Percentiles rank a stretch among this genome's conserved stretches.
Conservation (phyloP, 371 early-diverging fungal genomes). For the Mortierella sp. region DNA sequence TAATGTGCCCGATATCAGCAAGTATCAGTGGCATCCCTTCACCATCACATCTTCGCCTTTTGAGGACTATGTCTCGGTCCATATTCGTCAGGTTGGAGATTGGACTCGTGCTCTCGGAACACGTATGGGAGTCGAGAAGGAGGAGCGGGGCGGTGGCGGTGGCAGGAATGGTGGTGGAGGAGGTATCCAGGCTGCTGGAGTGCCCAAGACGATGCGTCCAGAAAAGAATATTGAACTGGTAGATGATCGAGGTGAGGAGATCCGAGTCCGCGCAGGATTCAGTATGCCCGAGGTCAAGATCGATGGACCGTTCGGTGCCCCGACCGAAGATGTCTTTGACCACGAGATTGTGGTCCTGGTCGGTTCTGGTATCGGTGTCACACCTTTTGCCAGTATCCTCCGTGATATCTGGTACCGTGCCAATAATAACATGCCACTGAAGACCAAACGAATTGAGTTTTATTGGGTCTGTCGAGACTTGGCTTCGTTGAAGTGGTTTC, state of each 20-base stretch:
- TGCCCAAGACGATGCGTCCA: not conserved
- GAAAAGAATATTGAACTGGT: constrained; percentile 38
- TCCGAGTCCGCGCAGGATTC: constrained; percentile 39
- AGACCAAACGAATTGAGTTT: constrained; percentile 69
- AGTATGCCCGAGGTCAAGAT: constrained; percentile 72
- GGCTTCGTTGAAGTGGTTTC: constrained; percentile 79
- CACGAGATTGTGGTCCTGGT: constrained; percentile 83
- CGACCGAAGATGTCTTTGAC: constrained; percentile 87
- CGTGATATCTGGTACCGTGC: constrained; percentile 75
- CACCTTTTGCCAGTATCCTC: constrained; percentile 79
- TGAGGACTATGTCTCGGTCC: constrained; percentile 81
- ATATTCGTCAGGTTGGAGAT: constrained; percentile 84
- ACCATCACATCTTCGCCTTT: constrained; percentile 88
- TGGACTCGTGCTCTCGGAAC: constrained; percentile 78
- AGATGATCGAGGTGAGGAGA: constrained; percentile 51
- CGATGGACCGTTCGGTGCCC: constrained; percentile 90
- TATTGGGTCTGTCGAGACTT: constrained; percentile 76
- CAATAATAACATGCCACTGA: constrained; percentile 59
- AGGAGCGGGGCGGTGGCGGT: constrained; percentile 19
- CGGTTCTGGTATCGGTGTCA: constrained; percentile 87
- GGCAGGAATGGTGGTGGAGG: constrained; percentile 18
- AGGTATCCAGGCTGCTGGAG: constrained; percentile 10
- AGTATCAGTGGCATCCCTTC: constrained; percentile 86
- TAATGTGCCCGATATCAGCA: constrained; percentile 71
- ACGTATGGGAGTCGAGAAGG: constrained; percentile 54